Conservation (phyloP, 495 filamentous ascomycete genomes). For the Haplographium delicatum region DNA sequence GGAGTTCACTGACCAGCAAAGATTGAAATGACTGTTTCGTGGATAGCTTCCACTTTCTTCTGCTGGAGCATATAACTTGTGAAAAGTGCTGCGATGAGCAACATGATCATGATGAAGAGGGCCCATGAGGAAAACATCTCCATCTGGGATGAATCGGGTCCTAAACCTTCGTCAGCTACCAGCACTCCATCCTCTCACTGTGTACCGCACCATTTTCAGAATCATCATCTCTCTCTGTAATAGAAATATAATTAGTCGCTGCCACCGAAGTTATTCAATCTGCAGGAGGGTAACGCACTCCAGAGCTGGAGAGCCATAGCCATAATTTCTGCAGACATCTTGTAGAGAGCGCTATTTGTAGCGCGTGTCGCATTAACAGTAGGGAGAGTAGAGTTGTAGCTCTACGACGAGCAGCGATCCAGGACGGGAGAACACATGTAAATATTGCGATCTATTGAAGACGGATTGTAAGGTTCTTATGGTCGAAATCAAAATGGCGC, state of each 20-base stretch:
- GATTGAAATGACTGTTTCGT: slow-evolving; percentile 96
- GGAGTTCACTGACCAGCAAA: slow-evolving; percentile 70
- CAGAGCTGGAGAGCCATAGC: slow-evolving; percentile 17
- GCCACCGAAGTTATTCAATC: background rate
- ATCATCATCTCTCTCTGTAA: slow-evolving; percentile 45
- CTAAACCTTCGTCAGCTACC: slow-evolving; percentile 29
- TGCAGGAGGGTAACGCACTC: slow-evolving; percentile 16
- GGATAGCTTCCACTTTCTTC: slow-evolving; percentile 91
- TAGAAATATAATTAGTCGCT: slow-evolving; percentile 2
- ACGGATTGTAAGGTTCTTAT: too few relatives aligned
- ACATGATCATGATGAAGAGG: slow-evolving; percentile 88
- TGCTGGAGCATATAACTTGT: slow-evolving; percentile 95
- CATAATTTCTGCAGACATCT: slow-evolving; percentile 15
- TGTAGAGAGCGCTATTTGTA: background rate
- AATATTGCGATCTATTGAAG: slow-evolving; percentile 14
- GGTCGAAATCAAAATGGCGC: too few relatives aligned
- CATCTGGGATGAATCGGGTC: slow-evolving; percentile 54
- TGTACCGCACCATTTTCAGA: slow-evolving; percentile 42
- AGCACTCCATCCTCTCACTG: background rate
- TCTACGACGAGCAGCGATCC: slow-evolving; percentile 23
- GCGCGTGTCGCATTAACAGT: background rate
- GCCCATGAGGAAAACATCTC: slow-evolving; percentile 95
- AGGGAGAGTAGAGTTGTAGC: slow-evolving; percentile 16
- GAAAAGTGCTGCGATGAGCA: slow-evolving; percentile 90
- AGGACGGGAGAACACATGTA: slow-evolving; percentile 25